A percentile compares a stretch with the other conserved stretches of the same genome.
phyloP scores from a whole-genome alignment of 441 rosid genomes.

The Iberis amara region DNA sequence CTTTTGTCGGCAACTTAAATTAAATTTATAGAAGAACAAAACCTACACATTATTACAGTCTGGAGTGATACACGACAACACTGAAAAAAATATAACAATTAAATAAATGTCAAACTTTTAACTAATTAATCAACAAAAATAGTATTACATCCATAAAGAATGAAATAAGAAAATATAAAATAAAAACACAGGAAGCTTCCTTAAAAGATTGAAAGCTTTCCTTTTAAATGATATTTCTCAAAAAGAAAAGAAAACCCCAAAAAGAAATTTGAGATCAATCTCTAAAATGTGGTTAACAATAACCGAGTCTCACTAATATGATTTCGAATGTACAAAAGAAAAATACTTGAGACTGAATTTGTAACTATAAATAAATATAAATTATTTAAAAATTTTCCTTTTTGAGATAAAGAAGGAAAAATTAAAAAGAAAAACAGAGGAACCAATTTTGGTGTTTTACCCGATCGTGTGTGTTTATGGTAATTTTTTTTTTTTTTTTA shows the following conservation, averaged over 20 bases:
- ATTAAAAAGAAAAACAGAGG: background rate
- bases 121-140: background rate
- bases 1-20: too few relatives aligned
- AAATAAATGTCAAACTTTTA: background rate
- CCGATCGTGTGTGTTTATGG: background rate
- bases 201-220: slow-evolving; percentile 15
- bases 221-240: slow-evolving; percentile 10
- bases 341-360: background rate
- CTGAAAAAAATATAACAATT: background rate
- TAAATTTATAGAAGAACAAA: too few relatives aligned
- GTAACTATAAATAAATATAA: background rate
- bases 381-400: background rate
- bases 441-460: background rate
- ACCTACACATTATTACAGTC: too few relatives aligned
- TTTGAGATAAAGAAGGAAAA: background rate
- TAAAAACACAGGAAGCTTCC: slow-evolving; percentile 13
- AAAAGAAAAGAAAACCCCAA: background rate
- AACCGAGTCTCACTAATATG: slow-evolving; percentile 25
- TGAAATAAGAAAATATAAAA: background rate
- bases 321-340: background rate
- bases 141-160: slow-evolving; percentile 8
- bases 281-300: slow-evolving; percentile 23
- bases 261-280: slow-evolving; percentile 11
- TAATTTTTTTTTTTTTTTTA: too few relatives aligned
- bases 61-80: too few relatives aligned